Percentiles rank a stretch among this genome's conserved stretches.
Conservation (phyloP, 345 rosid genomes). For the Acer campestre region DNA sequence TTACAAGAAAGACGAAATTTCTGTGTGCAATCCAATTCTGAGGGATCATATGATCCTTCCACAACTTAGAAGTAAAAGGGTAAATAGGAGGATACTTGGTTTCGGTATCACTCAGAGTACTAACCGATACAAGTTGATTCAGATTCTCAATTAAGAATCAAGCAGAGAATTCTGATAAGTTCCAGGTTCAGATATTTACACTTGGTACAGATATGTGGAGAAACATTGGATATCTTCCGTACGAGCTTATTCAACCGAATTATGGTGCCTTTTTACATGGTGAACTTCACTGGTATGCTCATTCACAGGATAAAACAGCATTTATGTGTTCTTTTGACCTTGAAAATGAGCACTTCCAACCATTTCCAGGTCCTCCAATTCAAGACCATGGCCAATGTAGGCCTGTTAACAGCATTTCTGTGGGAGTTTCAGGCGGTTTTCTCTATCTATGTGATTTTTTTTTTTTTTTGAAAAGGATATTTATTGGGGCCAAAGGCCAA, state of each 20-base stretch:
- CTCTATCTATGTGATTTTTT: constrained; percentile 38
- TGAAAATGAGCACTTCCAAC: constrained; percentile 23
- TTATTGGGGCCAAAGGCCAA: too few species aligned
- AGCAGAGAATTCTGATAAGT: neutral
- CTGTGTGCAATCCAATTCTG: constrained; percentile 49
- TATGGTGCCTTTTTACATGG: constrained; percentile 37
- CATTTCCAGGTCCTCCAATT: constrained; percentile 20
- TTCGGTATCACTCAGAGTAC: constrained; percentile 43
- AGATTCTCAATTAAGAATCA: constrained; percentile 34
- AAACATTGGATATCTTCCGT: constrained; percentile 20
- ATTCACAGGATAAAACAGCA: neutral
- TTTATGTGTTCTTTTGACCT: constrained; percentile 30
- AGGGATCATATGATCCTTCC: constrained; percentile 42
- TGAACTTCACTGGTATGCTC: constrained; percentile 21
- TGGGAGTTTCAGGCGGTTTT: constrained; percentile 25
- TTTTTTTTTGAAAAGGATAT: too few species aligned
- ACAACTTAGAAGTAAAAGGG: neutral
- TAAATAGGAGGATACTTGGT: constrained; percentile 40
- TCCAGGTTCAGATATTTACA: constrained; percentile 39
- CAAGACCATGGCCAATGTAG: neutral
- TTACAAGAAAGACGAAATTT: constrained; percentile 30
- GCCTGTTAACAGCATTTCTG: constrained; percentile 27
- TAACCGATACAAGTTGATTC: constrained; percentile 47
- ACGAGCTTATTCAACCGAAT: constrained; percentile 20
- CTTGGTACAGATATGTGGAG: constrained; percentile 39